Evolutionary conservation across 1,284 basidiomycete genomes (phyloP), one percentile per base, ranked within the genome.

Genomic region (Blastosporella zonata): DNA sequence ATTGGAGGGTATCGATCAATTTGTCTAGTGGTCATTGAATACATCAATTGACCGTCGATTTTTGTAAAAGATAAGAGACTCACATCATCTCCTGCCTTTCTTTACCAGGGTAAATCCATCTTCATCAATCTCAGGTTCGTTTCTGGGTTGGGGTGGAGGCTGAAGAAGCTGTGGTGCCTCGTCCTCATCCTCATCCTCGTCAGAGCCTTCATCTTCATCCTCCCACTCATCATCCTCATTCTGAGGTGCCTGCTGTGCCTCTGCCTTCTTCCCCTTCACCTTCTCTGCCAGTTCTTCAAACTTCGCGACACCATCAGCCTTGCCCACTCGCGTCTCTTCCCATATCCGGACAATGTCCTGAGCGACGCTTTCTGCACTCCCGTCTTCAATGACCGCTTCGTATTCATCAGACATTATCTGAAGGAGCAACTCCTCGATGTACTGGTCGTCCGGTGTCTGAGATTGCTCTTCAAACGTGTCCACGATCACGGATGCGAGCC

Each of bases 341-440:
- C 89, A 93, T 22, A 93, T 65, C 47, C 65, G 68, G 18, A 89
- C 73, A 33, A 93, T 71, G 57, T 92, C 89, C 52, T 65, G 68
- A 5, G 90, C 85, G 34, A 96, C 81, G 6, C 63, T 68, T 51
- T 83, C 80, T 1, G 84, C 81, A 46, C 86, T 90, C 17, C 79
- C 90, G 62, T 96, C 93, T 59, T 95, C 91, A 34, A 96, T 69
- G 5, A 77, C 70, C 13, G 82, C 77, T 25, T 93, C 90, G 60
- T 92, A 96, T 61, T 94, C 93, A 60, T 95, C 90, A 13, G 75
- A 73, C 77, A 95, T 83, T 39, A 90, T 78, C 61, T 90, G 88
- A 3, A 87, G 71, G 12, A 96, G 73, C 56, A 87, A 72, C 46
- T 89, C 82, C 59, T 88, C 89, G 49, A 96, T 68, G 58, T 93